phyloP scores from a whole-genome alignment of 495 filamentous ascomycete species.

The Penicillium tannophilum region DNA sequence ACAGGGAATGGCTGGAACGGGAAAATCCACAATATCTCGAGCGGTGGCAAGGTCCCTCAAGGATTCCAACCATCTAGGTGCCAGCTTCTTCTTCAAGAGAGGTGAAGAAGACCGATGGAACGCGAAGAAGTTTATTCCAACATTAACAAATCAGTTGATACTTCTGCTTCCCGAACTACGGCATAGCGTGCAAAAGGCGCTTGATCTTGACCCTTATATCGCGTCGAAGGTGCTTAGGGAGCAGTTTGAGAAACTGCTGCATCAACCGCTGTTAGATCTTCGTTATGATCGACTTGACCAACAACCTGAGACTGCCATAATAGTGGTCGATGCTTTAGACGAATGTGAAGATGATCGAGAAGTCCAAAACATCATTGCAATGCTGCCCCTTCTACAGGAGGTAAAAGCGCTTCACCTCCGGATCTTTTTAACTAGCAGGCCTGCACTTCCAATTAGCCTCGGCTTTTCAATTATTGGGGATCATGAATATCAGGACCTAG shows the following conservation, averaged over 20 bases:
- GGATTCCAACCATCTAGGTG: constrained; percentile 23
- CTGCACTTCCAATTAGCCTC: constrained; percentile 44
- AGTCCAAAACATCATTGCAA: constrained; percentile 14
- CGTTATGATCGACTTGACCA: constrained; percentile 35
- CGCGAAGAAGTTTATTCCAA: constrained; percentile 46
- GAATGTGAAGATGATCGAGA: constrained; percentile 50
- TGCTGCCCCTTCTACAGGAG: constrained; percentile 30
- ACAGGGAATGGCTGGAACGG: constrained; percentile 45
- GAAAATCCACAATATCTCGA: constrained; percentile 47
- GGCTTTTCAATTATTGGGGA: constrained; percentile 23
- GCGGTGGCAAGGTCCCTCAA: constrained; percentile 28
- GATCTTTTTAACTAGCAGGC: constrained; percentile 48
- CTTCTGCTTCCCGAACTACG: constrained; percentile 27
- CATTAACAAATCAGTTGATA: constrained; percentile 45
- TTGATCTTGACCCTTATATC: constrained; percentile 41
- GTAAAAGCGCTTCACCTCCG: constrained; percentile 17
- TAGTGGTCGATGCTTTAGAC: constrained; percentile 55
- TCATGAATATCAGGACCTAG: constrained; percentile 26
- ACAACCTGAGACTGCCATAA: constrained; percentile 19
- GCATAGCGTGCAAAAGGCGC: constrained; percentile 34
- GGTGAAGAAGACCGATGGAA: constrained; percentile 45
- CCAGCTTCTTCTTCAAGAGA: constrained; percentile 14
- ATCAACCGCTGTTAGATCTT: too few species aligned
- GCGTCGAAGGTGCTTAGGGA: constrained; percentile 2
- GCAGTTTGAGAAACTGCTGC: constrained; percentile 29